Percentiles rank a stretch among this genome's conserved stretches.
Evolutionary conservation across 371 early-diverging fungal genomes (phyloP).

Genomic region (Mortierella sp.): DNA sequence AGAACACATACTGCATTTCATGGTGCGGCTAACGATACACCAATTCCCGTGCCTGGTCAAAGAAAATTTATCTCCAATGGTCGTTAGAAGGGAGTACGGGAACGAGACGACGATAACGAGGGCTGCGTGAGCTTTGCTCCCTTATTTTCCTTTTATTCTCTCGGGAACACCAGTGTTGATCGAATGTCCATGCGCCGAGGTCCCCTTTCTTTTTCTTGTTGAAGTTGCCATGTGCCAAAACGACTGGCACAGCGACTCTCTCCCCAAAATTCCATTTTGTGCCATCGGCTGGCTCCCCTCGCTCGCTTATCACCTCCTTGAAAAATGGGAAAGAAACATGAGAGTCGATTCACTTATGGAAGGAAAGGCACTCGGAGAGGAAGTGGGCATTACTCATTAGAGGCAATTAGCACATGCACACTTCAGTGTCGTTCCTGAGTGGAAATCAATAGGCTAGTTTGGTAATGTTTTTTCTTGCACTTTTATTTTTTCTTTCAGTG

Average conservation of each 20-base stretch:
- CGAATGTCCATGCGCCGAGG: neutral
- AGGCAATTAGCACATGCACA: neutral
- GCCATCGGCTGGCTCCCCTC: constrained; percentile 1
- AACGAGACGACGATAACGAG: neutral
- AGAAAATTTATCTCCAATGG: neutral
- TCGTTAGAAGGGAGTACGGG: neutral
- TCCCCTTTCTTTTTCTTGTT: neutral
- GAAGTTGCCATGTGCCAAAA: neutral
- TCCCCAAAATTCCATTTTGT: neutral
- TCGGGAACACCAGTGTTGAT: neutral
- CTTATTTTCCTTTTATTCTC: neutral
- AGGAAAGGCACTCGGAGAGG: neutral
- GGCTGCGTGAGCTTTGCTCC: neutral
- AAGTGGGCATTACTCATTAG: neutral
- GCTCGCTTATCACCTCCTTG: neutral
- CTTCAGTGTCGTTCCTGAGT: no score
- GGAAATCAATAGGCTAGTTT: no score
- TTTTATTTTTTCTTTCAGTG: neutral
- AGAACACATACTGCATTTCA: neutral
- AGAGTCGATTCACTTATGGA: neutral
- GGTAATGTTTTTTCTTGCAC: neutral
- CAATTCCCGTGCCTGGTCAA: neutral
- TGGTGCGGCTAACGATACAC: neutral
- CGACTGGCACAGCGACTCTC: neutral
- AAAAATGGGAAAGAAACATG: neutral